Base-by-base conservation (phyloP, 2,329 filamentous ascomycete species). In the Biscogniauxia mediterranea region DNA sequence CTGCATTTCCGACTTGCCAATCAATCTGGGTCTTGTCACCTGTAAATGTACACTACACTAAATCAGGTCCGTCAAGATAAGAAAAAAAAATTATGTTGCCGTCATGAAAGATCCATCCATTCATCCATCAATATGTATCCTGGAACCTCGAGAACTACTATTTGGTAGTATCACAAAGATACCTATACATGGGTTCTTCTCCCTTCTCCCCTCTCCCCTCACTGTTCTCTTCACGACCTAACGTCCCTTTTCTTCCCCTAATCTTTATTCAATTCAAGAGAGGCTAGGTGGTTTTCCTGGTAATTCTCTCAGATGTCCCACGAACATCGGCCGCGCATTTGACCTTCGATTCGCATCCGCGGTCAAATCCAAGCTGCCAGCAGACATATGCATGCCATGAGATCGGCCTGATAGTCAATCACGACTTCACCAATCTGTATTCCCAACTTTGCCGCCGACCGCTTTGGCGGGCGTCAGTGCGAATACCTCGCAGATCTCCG, bases 391-490 rank as follows among this genome's bases (percentile, higher is more conserved):
- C 61, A 60, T 66, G 70, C 68, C 61, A 72, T 73, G 70, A 73
- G 19, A 64, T 52, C 56, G 56, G 23, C 49, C 56, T 59, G 60
- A 59, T 66, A 64, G 59, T 50, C 60, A 13, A 32, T 60, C 19
- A 56, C 58, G 57, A 61, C 5, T 57, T 59, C 28, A 67, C 66
- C 73, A 75, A 59, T 66, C 73, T 75, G 73, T 74, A 70, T 75
- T 71, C 72, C 57, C 64, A 71, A 50, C 62, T 66, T 56, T 52
- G 61, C 56, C 66, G 64, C 61, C 70, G 66, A 66, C 76, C 75
- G 67, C 74, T 76, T 68, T 73, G 75, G 74, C 79, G 80, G 76
- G 73, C 77, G 69, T 73, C 75, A 71, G 76, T 78, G 73, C 75
- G 76, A 72, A 78, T 79, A 78, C 69, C 74, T 58, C 69, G 70